Base-by-base conservation (phyloP, 176 grass and related monocot species). In the Eragrostis curvula region DNA sequence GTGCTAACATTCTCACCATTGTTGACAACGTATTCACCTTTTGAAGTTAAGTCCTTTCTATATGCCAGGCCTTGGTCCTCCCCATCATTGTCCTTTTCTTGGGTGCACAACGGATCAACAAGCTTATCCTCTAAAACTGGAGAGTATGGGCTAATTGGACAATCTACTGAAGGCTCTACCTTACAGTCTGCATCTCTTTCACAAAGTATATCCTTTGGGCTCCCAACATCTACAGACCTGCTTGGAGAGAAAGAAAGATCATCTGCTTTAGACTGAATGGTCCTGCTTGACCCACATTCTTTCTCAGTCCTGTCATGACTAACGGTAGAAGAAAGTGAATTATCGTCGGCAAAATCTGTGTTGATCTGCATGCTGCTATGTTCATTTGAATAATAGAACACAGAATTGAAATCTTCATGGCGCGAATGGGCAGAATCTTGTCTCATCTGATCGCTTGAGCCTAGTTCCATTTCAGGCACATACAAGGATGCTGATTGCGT, bases 141-240 rank as follows among this genome's bases (percentile, higher is more conserved):
- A 84, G 78, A 83, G 58, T 55, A 67, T 65, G 76, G 30, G 68
- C 40, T 66, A 67, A 70, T 24, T 79, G 36, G 25, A 74, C 5
- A 24, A 79, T 87, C 77, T 66, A 59, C 48, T 29, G 83, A 77
- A 79, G 68, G 45, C 80, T 87, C 83, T 25, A 28, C 78, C 46
- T 45, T 52, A 68, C 52, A 70, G 24, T 75, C 73, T 65, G 52
- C 16, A 66, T 86, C 80, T 91, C 71, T 88, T 72, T 91, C 80
- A 24, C 84, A 85, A 66, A 81, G 70, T 87, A 84, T 85, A 84
- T 86, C 82, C 66, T 89, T 91, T 68, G 87, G 84, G 81, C 80
- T 94, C 59, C 78, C 87, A 71, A 79, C 71, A 40, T 83, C 62
- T 57, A 76, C 57, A 80, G 87, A 85, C 61, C 63, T 89, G 25